Percentiles rank a stretch among this genome's conserved stretches.
phyloP scores from a whole-genome alignment of 805 yeast species.

The Wickerhamiella allomyrinae region DNA sequence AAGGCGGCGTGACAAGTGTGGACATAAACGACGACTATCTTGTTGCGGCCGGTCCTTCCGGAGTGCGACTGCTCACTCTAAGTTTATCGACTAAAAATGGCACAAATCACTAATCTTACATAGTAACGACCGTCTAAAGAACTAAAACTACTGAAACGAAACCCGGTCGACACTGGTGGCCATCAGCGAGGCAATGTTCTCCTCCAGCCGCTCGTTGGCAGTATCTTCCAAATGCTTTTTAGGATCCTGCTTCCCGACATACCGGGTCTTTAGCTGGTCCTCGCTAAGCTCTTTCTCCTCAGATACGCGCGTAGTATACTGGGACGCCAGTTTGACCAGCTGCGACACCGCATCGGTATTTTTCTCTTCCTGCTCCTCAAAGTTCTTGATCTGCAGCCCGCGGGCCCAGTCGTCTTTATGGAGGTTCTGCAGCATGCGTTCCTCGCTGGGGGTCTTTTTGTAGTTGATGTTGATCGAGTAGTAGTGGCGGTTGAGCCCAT shows the following conservation, averaged over 20 bases:
- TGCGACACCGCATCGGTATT: slow-evolving; percentile 59
- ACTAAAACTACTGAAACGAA: slow-evolving; percentile 49
- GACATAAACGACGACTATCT: background rate
- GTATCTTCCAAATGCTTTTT: slow-evolving; percentile 90
- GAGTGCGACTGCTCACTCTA: background rate
- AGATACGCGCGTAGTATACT: slow-evolving; percentile 75
- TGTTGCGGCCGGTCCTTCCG: background rate
- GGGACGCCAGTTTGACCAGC: slow-evolving; percentile 81
- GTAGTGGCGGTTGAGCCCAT: slow-evolving; percentile 92
- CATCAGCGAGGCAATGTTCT: slow-evolving; percentile 72
- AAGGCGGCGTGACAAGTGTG: background rate
- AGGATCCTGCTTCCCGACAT: slow-evolving; percentile 97
- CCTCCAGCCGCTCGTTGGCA: slow-evolving; percentile 75
- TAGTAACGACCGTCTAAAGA: too few relatives aligned
- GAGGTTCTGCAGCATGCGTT: slow-evolving; percentile 81
- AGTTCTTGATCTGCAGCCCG: slow-evolving; percentile 69
- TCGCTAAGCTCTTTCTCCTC: slow-evolving; percentile 83
- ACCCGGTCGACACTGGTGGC: slow-evolving; percentile 83
- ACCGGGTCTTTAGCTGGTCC: slow-evolving; percentile 85
- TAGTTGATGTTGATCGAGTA: slow-evolving; percentile 91
- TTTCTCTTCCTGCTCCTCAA: slow-evolving; percentile 57
- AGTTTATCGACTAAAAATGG: too few relatives aligned
- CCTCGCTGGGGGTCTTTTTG: slow-evolving; percentile 81
- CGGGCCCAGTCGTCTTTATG: slow-evolving; percentile 95
- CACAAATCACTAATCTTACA: too few relatives aligned